Evolutionary conservation across 176 grass and related monocot species (phyloP).

Genomic region (Otatea glauca): DNA sequence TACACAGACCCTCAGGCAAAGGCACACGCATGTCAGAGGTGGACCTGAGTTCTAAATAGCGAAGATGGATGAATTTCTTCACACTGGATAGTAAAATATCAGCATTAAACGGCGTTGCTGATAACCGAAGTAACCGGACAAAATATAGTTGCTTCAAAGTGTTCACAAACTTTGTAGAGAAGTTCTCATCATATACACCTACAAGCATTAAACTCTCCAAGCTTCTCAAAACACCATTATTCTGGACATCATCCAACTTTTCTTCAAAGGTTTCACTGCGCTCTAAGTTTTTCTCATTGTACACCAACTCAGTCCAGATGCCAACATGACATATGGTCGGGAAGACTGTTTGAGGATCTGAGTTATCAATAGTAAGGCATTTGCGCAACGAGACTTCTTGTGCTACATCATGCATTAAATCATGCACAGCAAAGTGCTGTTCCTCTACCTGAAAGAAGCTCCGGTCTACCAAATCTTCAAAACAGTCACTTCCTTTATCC

Average conservation of each 20-base stretch:
- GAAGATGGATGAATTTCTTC: slow-evolving; percentile 50
- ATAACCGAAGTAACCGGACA: slow-evolving; percentile 39
- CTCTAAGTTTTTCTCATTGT: not conserved
- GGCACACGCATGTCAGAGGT: too few species aligned
- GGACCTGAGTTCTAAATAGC: slow-evolving; percentile 48
- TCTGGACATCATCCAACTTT: not conserved
- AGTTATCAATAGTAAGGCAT: slow-evolving; percentile 18
- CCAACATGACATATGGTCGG: slow-evolving; percentile 16
- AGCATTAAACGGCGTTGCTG: not conserved
- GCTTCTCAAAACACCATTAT: slow-evolving; percentile 6
- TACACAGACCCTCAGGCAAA: slow-evolving; percentile 38
- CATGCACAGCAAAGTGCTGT: slow-evolving; percentile 37
- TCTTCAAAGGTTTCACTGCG: slow-evolving; percentile 34
- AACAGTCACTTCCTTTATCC: slow-evolving; percentile 34
- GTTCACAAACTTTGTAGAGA: not conserved
- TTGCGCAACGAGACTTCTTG: not conserved
- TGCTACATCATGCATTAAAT: slow-evolving; percentile 56
- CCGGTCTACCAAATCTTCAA: slow-evolving; percentile 43
- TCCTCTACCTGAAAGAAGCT: slow-evolving; percentile 29
- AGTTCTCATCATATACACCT: slow-evolving; percentile 41
- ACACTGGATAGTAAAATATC: slow-evolving; percentile 30
- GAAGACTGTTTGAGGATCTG: not conserved
- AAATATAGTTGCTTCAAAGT: not conserved
- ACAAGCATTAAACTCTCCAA: slow-evolving; percentile 30
- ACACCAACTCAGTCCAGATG: slow-evolving; percentile 26